phyloP scores from a whole-genome alignment of 2,329 filamentous ascomycete genomes.

The Dactylellina cionopaga region DNA sequence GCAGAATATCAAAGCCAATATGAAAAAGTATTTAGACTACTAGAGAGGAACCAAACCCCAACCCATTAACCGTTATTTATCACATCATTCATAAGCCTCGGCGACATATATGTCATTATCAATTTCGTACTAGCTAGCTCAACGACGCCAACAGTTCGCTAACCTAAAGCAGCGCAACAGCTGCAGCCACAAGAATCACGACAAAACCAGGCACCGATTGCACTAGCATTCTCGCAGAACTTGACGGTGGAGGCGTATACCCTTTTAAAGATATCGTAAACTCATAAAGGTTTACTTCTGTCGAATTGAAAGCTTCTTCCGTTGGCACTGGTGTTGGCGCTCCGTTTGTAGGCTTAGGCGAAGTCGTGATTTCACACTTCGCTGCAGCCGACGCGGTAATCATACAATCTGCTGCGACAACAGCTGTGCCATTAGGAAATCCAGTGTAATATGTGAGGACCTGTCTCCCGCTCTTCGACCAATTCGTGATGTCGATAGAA shows the following conservation, averaged over 20 bases:
- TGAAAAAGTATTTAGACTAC: too few relatives aligned
- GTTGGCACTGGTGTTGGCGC: not conserved
- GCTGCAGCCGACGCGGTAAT: slow-evolving; percentile 5
- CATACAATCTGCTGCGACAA: slow-evolving; percentile 26
- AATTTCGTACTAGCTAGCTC: not conserved
- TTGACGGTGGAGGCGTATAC: not conserved
- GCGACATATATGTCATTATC: not conserved
- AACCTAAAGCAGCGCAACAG: slow-evolving; percentile 13
- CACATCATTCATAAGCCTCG: not conserved
- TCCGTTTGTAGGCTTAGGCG: not conserved
- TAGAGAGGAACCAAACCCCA: too few relatives aligned
- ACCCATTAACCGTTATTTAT: too few relatives aligned
- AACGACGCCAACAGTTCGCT: not conserved
- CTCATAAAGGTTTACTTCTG: not conserved
- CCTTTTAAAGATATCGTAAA: not conserved
- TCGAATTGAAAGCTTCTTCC: not conserved
- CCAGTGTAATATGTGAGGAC: slow-evolving; percentile 33
- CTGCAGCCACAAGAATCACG: slow-evolving; percentile 1
- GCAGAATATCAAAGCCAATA: too few relatives aligned
- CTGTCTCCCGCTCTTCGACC: slow-evolving; percentile 5
- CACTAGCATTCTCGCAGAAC: not conserved
- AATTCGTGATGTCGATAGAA: slow-evolving; percentile 37
- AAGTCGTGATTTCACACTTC: slow-evolving; percentile 20
- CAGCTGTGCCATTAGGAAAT: not conserved
- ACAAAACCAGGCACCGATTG: not conserved